Percentiles rank a stretch among this genome's conserved stretches.
Conservation (phyloP, 2,329 filamentous ascomycete species). For the Colletotrichum australisinense region DNA sequence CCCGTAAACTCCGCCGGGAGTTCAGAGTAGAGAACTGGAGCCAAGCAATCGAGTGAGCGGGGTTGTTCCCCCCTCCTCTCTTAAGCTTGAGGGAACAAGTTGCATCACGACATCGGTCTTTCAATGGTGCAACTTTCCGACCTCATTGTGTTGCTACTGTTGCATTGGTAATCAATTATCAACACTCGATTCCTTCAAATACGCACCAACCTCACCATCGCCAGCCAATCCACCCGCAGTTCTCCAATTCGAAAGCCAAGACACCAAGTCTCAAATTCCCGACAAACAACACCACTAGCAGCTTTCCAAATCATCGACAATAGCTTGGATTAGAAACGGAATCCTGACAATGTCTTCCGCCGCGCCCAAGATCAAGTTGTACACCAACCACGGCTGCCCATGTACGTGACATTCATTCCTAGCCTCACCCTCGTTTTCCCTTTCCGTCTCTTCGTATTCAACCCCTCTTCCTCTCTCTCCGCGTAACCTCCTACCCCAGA, state of each 20-base stretch:
- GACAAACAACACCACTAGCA: too few relatives aligned
- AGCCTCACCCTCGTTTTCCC: too few relatives aligned
- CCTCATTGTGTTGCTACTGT: neutral
- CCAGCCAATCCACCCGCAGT: neutral
- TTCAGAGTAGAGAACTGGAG: neutral
- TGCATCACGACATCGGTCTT: conserved; percentile 23
- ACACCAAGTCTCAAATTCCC: neutral
- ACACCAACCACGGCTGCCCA: conserved; percentile 77
- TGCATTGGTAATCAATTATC: conserved; percentile 23
- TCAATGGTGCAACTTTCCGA: conserved; percentile 6
- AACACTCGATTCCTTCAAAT: neutral
- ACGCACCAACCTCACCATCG: neutral
- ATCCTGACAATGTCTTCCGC: conserved; percentile 30
- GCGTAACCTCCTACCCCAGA: neutral
- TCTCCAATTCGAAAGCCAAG: neutral
- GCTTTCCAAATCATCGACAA: neutral
- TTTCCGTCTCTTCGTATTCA: neutral
- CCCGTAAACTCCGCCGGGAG: neutral
- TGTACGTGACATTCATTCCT: conserved; percentile 52
- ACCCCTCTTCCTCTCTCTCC: neutral
- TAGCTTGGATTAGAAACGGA: neutral
- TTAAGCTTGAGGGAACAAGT: neutral
- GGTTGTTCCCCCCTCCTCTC: neutral
- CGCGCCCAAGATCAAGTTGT: conserved; percentile 69
- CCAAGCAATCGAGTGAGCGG: neutral